phyloP scores from a whole-genome alignment of 768 basidiomycete species.

The Gloeostereum incarnatum region DNA sequence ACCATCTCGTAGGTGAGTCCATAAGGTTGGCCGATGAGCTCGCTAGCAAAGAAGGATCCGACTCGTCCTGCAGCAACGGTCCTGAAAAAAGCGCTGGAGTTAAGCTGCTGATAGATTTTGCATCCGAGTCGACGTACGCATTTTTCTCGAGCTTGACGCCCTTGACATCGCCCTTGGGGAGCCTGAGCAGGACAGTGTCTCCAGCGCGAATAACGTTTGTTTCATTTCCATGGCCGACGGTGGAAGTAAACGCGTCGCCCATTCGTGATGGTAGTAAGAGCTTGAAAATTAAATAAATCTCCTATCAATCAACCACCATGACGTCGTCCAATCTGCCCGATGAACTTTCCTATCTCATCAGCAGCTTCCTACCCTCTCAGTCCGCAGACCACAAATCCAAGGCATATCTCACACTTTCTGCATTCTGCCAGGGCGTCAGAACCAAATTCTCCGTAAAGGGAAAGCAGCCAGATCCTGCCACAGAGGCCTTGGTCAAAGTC shows the following conservation, averaged over 20 bases:
- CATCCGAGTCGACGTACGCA: slow-evolving; percentile 38
- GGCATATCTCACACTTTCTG: slow-evolving; percentile 60
- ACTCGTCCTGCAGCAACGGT: slow-evolving; percentile 73
- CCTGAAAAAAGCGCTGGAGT: slow-evolving; percentile 25
- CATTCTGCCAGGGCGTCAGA: slow-evolving; percentile 55
- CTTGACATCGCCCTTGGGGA: slow-evolving; percentile 76
- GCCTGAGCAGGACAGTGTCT: slow-evolving; percentile 67
- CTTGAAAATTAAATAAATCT: no score
- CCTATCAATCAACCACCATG: no score
- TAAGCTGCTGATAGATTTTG: neutral
- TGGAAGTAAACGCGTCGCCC: neutral
- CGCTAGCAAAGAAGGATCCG: slow-evolving; percentile 71
- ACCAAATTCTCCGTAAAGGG: slow-evolving; percentile 22
- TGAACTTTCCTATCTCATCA: slow-evolving; percentile 42
- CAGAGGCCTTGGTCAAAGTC: slow-evolving; percentile 35
- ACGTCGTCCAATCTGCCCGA: slow-evolving; percentile 25
- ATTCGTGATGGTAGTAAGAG: neutral
- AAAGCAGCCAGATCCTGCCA: slow-evolving; percentile 33
- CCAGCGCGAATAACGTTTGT: slow-evolving; percentile 43
- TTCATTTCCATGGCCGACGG: slow-evolving; percentile 12
- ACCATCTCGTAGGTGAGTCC: slow-evolving; percentile 85
- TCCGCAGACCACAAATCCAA: slow-evolving; percentile 44
- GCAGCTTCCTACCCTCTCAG: slow-evolving; percentile 42
- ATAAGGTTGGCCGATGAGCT: slow-evolving; percentile 76
- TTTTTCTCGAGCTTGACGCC: slow-evolving; percentile 65